Evolutionary conservation across 2,329 filamentous ascomycete genomes (phyloP).

Genomic region (Sporothrix globosa): DNA sequence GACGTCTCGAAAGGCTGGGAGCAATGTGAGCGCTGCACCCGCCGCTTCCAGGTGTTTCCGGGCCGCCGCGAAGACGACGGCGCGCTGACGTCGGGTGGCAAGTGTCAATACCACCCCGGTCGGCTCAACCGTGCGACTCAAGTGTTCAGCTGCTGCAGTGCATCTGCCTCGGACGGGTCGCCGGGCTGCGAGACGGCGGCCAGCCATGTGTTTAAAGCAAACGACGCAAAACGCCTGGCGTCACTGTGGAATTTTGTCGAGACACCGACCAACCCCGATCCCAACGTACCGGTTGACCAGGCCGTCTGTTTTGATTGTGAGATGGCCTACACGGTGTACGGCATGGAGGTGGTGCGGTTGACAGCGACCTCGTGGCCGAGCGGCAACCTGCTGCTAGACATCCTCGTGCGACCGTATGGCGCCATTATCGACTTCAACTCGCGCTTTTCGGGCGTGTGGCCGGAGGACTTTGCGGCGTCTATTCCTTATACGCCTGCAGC

Average conservation of each 20-base stretch:
- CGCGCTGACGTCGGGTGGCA: slow-evolving; percentile 73
- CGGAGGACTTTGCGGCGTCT: slow-evolving; percentile 74
- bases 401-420: slow-evolving; percentile 46
- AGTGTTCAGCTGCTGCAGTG: slow-evolving; percentile 77
- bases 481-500: slow-evolving; percentile 52
- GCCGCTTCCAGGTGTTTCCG: slow-evolving; percentile 89
- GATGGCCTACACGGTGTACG: slow-evolving; percentile 91
- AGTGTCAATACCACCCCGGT: slow-evolving; percentile 80
- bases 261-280: slow-evolving; percentile 68
- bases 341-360: slow-evolving; percentile 85
- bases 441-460: slow-evolving; percentile 82
- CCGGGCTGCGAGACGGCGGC: slow-evolving; percentile 71
- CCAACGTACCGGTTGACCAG: slow-evolving; percentile 52
- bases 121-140: slow-evolving; percentile 63
- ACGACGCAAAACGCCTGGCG: slow-evolving; percentile 74
- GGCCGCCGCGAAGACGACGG: slow-evolving; percentile 78
- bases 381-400: slow-evolving; percentile 74
- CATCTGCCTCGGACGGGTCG: slow-evolving; percentile 68
- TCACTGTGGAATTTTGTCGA: slow-evolving; percentile 75
- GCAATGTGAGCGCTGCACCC: slow-evolving; percentile 81
- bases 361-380: slow-evolving; percentile 87
- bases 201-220: slow-evolving; percentile 86
- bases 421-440: slow-evolving; percentile 62
- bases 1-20: slow-evolving; percentile 76
- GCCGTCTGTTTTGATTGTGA: slow-evolving; percentile 93